A percentile compares a stretch with the other conserved stretches of the same genome.
Conservation (phyloP, 768 basidiomycete species). For the Hebeloma cylindrosporum region DNA sequence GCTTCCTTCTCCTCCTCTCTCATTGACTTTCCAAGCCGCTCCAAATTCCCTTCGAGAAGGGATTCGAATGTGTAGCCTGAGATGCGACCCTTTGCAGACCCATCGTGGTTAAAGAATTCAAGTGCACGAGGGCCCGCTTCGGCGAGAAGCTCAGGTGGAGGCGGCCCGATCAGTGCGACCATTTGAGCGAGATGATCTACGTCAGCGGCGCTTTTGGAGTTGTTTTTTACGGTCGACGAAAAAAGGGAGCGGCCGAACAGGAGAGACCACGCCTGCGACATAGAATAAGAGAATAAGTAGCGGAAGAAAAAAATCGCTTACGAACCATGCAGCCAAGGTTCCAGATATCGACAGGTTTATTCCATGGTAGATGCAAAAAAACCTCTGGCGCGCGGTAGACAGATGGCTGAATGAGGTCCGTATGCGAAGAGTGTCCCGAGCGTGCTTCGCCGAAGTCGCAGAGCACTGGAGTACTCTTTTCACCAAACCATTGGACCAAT, state of each 20-base stretch:
- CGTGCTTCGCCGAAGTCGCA: constrained; percentile 18
- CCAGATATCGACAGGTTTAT: constrained; percentile 30
- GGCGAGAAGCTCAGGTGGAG: too few species aligned
- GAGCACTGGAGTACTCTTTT: constrained; percentile 16
- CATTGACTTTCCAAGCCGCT: neutral
- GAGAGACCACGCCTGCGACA: constrained; percentile 1
- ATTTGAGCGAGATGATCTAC: too few species aligned
- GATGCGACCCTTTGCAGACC: neutral
- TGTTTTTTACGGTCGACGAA: too few species aligned
- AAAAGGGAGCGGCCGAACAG: constrained; percentile 2
- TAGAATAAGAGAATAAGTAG: constrained; percentile 1
- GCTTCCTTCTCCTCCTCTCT: neutral
- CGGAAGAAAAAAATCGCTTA: constrained; percentile 4
- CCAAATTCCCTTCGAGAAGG: neutral
- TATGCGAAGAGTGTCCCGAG: constrained; percentile 10
- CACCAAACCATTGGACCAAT: constrained; percentile 26
- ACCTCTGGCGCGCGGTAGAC: constrained; percentile 31
- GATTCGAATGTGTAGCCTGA: constrained; percentile 3
- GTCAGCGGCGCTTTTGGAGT: too few species aligned
- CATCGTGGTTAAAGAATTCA: constrained; percentile 5
- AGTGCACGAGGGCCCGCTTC: constrained; percentile 1
- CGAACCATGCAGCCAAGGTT: constrained; percentile 29
- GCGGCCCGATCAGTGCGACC: too few species aligned
- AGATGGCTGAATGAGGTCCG: constrained; percentile 23
- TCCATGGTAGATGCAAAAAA: constrained; percentile 26